These are phyloP conservation scores for Floccularia luteovirens DNA, from an alignment of 768 basidiomycete genomes.

Conservation along the genomic window DNA sequence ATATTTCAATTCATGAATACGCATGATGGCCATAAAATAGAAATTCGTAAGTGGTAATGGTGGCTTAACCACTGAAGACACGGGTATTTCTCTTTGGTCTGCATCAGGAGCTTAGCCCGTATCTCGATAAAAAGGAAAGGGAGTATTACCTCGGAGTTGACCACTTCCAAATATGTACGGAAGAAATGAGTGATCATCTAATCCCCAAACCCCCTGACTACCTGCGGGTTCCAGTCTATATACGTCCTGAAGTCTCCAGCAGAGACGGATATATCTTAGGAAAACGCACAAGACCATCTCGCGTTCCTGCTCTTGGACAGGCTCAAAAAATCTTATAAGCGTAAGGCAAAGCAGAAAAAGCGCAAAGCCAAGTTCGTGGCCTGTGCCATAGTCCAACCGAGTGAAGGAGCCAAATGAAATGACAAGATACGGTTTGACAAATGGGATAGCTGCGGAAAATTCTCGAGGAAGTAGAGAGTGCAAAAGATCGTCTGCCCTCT, in stretches of 20 bases:
- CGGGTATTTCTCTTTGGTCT: conserved; percentile 63
- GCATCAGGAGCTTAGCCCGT: not conserved
- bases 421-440: conserved; percentile 72
- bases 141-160: conserved; percentile 64
- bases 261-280: conserved; percentile 70
- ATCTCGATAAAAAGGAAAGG: conserved; percentile 4
- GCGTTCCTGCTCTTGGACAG: conserved; percentile 55
- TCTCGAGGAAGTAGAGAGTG: conserved; percentile 36
- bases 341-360: conserved; percentile 69
- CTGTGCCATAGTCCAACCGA: conserved; percentile 94
- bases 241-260: conserved; percentile 80
- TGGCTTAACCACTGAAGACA: conserved; percentile 52
- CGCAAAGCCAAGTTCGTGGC: conserved; percentile 88
- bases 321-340: conserved; percentile 59
- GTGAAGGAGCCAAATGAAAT: conserved; percentile 85
- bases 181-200: conserved; percentile 88
- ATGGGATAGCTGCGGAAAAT: conserved; percentile 40
- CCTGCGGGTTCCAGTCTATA: conserved; percentile 95
- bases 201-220: conserved; percentile 96
- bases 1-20: conserved; percentile 73
- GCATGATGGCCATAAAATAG: conserved; percentile 71
- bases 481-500: conserved; percentile 52
- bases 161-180: conserved; percentile 89
- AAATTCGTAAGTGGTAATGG: conserved; percentile 63
- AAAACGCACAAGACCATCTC: conserved; percentile 55